Conservation (phyloP, 306 rosid species). For the Quercus engelmannii region DNA sequence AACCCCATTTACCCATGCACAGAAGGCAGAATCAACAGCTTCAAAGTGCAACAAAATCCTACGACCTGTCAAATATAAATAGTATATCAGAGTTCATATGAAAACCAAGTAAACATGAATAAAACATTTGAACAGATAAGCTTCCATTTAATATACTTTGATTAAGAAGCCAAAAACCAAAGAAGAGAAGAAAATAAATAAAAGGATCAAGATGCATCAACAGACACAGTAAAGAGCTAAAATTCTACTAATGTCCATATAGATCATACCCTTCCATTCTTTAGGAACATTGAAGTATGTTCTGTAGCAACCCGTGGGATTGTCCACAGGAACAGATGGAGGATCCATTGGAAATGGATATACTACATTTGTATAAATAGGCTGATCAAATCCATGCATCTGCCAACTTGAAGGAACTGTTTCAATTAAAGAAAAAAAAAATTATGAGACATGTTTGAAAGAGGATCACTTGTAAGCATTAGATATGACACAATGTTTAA, state of each 20-base stretch:
- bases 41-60: constrained; percentile 90
- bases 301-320: constrained; percentile 97
- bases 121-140: background rate
- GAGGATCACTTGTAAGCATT: background rate
- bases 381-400: constrained; percentile 83
- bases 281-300: constrained; percentile 60
- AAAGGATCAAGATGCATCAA: background rate
- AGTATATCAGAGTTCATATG: background rate
- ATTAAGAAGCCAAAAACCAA: constrained; percentile 1
- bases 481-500: background rate
- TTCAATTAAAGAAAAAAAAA: constrained; percentile 29
- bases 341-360: constrained; percentile 92
- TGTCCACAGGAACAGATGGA: constrained; percentile 62
- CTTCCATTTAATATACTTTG: background rate
- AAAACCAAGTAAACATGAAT: constrained; percentile 8
- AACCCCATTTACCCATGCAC: constrained; percentile 84
- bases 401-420: constrained; percentile 99
- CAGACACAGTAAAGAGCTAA: background rate
- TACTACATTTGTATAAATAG: constrained; percentile 71
- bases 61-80: constrained; percentile 60
- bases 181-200: background rate
- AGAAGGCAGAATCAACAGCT: constrained; percentile 97
- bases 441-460: constrained; percentile 19
- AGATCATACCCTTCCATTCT: constrained; percentile 82
- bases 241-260: background rate